These are phyloP conservation scores for Cladosporium sp. DNA, from an alignment of 2,329 filamentous ascomycete genomes.

Conservation along the genomic window DNA sequence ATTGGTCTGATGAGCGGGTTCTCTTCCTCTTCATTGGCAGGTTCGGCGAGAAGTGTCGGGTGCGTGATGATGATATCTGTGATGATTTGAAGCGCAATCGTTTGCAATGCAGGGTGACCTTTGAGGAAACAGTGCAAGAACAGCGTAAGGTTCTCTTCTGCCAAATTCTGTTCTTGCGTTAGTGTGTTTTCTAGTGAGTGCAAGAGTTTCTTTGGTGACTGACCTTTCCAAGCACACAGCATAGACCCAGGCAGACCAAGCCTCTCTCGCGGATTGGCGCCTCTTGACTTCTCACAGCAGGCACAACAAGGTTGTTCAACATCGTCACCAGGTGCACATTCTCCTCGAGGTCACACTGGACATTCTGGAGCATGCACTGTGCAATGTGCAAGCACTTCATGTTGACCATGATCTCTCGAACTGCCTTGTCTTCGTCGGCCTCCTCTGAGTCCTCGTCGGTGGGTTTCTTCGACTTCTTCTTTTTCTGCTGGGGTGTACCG, in stretches of 20 bases:
- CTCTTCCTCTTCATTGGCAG: constrained; percentile 38
- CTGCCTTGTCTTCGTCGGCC: constrained; percentile 64
- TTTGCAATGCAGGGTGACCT: constrained; percentile 83
- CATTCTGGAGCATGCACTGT: constrained; percentile 94
- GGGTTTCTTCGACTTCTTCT: constrained; percentile 38
- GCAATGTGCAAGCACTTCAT: constrained; percentile 98
- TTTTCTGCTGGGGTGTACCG: constrained; percentile 37
- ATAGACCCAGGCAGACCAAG: constrained; percentile 82
- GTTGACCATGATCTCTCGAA: constrained; percentile 92
- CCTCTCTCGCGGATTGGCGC: constrained; percentile 89
- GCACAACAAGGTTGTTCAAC: constrained; percentile 94
- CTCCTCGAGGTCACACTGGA: constrained; percentile 79
- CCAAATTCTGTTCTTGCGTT: constrained; percentile 5
- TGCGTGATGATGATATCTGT: constrained; percentile 91
- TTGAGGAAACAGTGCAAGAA: constrained; percentile 97
- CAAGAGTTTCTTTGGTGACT: constrained; percentile 14
- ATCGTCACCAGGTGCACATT: constrained; percentile 94
- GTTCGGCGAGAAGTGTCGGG: constrained; percentile 68
- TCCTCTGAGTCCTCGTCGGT: constrained; percentile 64
- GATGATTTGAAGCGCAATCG: constrained; percentile 85
- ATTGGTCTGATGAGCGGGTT: constrained; percentile 56
- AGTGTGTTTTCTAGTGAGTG: not conserved
- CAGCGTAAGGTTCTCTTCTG: constrained; percentile 13
- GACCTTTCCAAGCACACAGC: constrained; percentile 81
- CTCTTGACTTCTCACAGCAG: constrained; percentile 89